phyloP scores from a whole-genome alignment of 139 green algal species.

The Chlamydomonas urium region DNA sequence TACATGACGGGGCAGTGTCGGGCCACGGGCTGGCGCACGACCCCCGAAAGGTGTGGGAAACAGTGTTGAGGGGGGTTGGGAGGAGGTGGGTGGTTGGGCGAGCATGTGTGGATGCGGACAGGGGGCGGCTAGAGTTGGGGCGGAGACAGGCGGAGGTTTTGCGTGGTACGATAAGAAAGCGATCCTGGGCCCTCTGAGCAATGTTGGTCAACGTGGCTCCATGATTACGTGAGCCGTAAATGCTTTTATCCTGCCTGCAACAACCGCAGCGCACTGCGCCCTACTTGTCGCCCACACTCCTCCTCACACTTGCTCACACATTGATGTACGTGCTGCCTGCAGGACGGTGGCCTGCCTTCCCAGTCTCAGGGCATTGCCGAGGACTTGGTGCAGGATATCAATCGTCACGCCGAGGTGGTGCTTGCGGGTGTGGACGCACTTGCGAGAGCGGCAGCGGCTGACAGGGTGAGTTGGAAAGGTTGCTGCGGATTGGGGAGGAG shows the following conservation, averaged over 20 bases:
- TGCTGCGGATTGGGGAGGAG: no score
- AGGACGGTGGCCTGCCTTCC: slow-evolving; percentile 1
- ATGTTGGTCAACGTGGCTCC: no score
- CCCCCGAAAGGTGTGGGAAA: not conserved
- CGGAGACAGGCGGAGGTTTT: no score
- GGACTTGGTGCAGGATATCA: slow-evolving; percentile 30
- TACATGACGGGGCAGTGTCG: not conserved
- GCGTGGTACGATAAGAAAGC: no score
- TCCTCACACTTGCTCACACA: no score
- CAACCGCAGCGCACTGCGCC: no score
- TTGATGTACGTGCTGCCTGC: not conserved
- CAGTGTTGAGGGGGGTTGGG: not conserved
- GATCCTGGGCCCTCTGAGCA: no score
- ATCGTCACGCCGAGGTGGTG: slow-evolving; percentile 28
- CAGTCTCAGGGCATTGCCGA: slow-evolving; percentile 14
- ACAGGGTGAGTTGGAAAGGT: not conserved
- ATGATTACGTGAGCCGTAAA: no score
- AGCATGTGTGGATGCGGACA: no score
- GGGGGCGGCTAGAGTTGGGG: no score
- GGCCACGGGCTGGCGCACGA: not conserved
- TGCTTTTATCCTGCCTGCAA: no score
- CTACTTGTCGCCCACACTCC: no score
- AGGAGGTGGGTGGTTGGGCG: not conserved
- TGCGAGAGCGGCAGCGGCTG: not conserved
- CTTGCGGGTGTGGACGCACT: slow-evolving; percentile 13